phyloP scores from a whole-genome alignment of 73 alveolate species.

The Effrenium voratum region DNA sequence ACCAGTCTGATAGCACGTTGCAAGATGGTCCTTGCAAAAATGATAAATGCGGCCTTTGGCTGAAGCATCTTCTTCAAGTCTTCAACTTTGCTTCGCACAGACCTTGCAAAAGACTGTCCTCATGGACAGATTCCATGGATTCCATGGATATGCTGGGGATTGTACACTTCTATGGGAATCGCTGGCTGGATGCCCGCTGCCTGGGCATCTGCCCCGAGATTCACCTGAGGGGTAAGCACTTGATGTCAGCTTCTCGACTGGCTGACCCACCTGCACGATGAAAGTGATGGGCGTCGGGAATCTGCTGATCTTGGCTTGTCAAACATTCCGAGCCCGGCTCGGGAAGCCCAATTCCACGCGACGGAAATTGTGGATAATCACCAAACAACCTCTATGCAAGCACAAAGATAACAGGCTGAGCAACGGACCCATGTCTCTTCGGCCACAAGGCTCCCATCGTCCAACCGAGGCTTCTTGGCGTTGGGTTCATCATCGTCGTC shows the following conservation, averaged over 20 bases:
- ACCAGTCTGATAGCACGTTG: not conserved
- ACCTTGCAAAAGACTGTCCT: not conserved
- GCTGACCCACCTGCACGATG: constrained; percentile 69
- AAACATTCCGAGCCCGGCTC: not conserved
- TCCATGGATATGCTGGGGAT: not conserved
- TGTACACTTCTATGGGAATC: constrained; percentile 46
- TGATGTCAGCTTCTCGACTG: no score
- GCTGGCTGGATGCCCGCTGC: constrained; percentile 77
- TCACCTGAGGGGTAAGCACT: not conserved
- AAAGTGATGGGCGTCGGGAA: constrained; percentile 48
- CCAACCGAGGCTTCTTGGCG: constrained; percentile 73
- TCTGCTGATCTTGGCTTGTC: constrained; percentile 1
- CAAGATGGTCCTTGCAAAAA: not conserved
- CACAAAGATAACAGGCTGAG: not conserved
- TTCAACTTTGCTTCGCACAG: constrained; percentile 46
- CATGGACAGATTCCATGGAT: not conserved
- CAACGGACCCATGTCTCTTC: constrained; percentile 46
- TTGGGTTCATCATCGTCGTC: constrained; percentile 69
- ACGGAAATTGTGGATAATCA: no score
- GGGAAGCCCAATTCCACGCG: no score
- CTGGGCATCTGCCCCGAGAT: constrained; percentile 56
- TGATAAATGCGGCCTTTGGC: not conserved
- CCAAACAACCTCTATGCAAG: no score
- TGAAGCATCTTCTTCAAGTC: constrained; percentile 39
- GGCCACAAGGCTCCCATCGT: constrained; percentile 53